These are phyloP conservation scores for Syncephalastrum monosporum DNA, from an alignment of 371 early-diverging fungal species.

Conservation along the genomic window DNA sequence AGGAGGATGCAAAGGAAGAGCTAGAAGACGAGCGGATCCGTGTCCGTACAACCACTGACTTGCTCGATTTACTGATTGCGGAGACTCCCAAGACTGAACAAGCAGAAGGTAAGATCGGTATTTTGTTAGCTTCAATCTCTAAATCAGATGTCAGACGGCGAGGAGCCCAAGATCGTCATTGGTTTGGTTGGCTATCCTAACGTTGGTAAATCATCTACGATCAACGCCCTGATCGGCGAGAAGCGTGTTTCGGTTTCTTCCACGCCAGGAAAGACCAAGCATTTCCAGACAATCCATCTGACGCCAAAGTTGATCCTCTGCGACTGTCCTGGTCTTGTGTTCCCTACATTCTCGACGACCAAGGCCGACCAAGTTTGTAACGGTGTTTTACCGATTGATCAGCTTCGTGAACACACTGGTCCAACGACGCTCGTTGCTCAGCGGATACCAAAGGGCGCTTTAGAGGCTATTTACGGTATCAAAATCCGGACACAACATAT, in stretches of 20 bases:
- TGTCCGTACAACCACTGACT: slow-evolving; percentile 44
- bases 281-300: slow-evolving; percentile 95
- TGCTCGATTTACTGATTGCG: slow-evolving; percentile 44
- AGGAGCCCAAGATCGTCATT: slow-evolving; percentile 69
- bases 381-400: slow-evolving; percentile 99
- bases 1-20: slow-evolving; percentile 3
- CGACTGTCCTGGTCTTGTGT: slow-evolving; percentile 99
- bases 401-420: slow-evolving; percentile 93
- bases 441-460: slow-evolving; percentile 84
- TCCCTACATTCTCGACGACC: slow-evolving; percentile 97
- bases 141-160: slow-evolving; percentile 6
- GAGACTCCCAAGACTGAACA: slow-evolving; percentile 37
- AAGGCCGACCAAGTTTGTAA: slow-evolving; percentile 98
- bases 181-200: slow-evolving; percentile 99
- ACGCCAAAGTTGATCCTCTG: slow-evolving; percentile 85
- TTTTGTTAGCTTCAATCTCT: neutral
- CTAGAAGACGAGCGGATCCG: slow-evolving; percentile 38
- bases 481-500: slow-evolving; percentile 70
- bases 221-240: slow-evolving; percentile 96
- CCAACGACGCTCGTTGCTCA: slow-evolving; percentile 82
- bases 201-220: slow-evolving; percentile 99
- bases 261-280: slow-evolving; percentile 99
- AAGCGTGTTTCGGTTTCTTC: slow-evolving; percentile 96
- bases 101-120: slow-evolving; percentile 13
- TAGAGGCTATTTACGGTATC: slow-evolving; percentile 95